Evolutionary conservation across 208 protist species (phyloP).

Genomic region (Acanthamoeba triangularis): DNA sequence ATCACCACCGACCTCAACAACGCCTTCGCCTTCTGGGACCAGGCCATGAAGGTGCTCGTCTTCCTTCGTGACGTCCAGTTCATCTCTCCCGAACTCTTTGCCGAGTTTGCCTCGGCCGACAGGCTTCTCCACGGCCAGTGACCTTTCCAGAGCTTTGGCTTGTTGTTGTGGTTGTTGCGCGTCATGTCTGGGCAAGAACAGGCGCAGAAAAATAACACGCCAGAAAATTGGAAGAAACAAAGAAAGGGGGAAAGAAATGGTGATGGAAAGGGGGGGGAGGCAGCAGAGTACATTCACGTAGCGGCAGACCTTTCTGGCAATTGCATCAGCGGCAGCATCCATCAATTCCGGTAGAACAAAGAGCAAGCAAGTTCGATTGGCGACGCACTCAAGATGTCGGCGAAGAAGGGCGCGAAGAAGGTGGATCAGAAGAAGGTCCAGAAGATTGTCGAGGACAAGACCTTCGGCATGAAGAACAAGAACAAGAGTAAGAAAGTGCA

Average conservation of each 20-base stretch:
- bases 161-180: neutral
- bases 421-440: slow-evolving; percentile 85
- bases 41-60: slow-evolving; percentile 26
- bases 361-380: neutral
- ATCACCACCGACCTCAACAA: slow-evolving; percentile 22
- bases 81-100: slow-evolving; percentile 20
- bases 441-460: slow-evolving; percentile 91
- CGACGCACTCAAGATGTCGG: slow-evolving; percentile 75
- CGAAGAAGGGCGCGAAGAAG: slow-evolving; percentile 86
- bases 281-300: no score
- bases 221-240: neutral
- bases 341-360: neutral
- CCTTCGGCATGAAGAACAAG: slow-evolving; percentile 93
- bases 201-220: no score
- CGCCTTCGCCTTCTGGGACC: slow-evolving; percentile 50
- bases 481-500: slow-evolving; percentile 89
- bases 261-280: neutral
- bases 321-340: neutral
- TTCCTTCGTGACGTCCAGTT: slow-evolving; percentile 30
- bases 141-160: neutral
- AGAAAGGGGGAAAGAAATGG: neutral
- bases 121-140: neutral
- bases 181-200: neutral
- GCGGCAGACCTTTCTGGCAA: no score
- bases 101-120: slow-evolving; percentile 53